Conservation (phyloP, 495 filamentous ascomycete species). For the Aspergillus carlsbadensis region DNA sequence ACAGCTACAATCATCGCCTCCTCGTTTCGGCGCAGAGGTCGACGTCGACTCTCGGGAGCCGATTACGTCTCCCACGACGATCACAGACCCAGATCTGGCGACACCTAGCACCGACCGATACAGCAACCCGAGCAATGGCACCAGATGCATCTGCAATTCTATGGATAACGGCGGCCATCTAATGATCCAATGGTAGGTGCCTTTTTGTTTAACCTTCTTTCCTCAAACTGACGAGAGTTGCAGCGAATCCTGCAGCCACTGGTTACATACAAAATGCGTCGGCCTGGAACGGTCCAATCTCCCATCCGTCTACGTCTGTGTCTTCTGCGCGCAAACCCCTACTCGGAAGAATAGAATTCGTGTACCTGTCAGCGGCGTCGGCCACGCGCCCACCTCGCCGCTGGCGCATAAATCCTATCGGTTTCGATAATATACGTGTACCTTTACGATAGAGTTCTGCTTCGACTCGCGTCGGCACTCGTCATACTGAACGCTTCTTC, state of each 20-base stretch:
- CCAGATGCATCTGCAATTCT: constrained; percentile 73
- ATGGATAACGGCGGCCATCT: constrained; percentile 63
- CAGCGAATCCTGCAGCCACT: constrained; percentile 85
- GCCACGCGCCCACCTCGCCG: constrained; percentile 52
- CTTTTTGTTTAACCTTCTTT: neutral
- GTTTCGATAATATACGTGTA: constrained; percentile 30
- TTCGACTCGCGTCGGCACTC: constrained; percentile 6
- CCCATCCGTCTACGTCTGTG: constrained; percentile 75
- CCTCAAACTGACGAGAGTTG: neutral
- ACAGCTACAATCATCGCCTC: constrained; percentile 45
- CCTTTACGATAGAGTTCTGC: constrained; percentile 9
- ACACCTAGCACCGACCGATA: constrained; percentile 64
- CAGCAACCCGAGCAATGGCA: constrained; percentile 55
- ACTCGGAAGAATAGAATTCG: constrained; percentile 64
- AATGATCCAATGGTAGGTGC: constrained; percentile 79
- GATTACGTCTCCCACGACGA: constrained; percentile 63
- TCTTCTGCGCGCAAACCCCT: constrained; percentile 76
- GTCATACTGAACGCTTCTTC: neutral
- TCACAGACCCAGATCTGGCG: constrained; percentile 63
- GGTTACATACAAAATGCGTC: constrained; percentile 78
- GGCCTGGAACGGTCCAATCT: constrained; percentile 63
- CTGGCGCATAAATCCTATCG: constrained; percentile 67
- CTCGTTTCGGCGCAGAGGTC: constrained; percentile 40
- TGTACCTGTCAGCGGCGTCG: constrained; percentile 46
- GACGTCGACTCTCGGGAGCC: constrained; percentile 38